A percentile compares a stretch with the other conserved stretches of the same genome.
These are phyloP conservation scores for Solanum raphanifolium DNA, from an alignment of 257 asterid genomes.

Conservation along the genomic window DNA sequence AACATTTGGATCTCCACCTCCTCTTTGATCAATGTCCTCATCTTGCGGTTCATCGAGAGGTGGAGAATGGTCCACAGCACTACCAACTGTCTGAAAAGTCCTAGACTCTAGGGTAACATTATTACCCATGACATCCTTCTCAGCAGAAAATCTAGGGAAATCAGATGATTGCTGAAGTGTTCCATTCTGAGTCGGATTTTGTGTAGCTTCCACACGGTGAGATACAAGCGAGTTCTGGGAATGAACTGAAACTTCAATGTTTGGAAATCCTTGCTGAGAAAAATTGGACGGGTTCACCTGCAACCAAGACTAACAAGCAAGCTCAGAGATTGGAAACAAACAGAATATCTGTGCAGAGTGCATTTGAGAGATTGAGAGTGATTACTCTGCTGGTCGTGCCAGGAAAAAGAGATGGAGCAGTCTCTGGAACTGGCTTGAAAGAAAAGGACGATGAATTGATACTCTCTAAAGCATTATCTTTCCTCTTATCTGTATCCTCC, in stretches of 20 bases:
- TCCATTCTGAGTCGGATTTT: constrained; percentile 5
- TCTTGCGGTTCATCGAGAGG: constrained; percentile 50
- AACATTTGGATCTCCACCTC: constrained; percentile 34
- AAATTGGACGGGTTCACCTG: constrained; percentile 22
- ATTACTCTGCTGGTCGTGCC: constrained; percentile 39
- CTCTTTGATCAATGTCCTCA: constrained; percentile 45
- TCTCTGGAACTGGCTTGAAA: constrained; percentile 40
- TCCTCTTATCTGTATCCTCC: constrained; percentile 34
- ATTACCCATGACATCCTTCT: constrained; percentile 14
- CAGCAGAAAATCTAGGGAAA: constrained; percentile 24
- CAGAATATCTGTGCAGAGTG: neutral
- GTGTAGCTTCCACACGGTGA: constrained; percentile 17
- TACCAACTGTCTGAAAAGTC: constrained; percentile 17
- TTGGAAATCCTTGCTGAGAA: constrained; percentile 36
- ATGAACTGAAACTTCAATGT: constrained; percentile 23
- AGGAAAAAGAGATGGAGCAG: constrained; percentile 33
- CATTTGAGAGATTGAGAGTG: neutral
- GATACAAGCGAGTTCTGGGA: constrained; percentile 18
- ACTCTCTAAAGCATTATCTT: constrained; percentile 39
- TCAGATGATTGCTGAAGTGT: constrained; percentile 22
- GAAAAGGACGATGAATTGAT: constrained; percentile 50
- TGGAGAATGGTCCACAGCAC: constrained; percentile 42
- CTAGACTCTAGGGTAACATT: constrained; percentile 19
- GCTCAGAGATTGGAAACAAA: neutral
- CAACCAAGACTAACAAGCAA: constrained; percentile 9